phyloP scores from a whole-genome alignment of 768 basidiomycete genomes.

The Pleurotus tuber-regium region DNA sequence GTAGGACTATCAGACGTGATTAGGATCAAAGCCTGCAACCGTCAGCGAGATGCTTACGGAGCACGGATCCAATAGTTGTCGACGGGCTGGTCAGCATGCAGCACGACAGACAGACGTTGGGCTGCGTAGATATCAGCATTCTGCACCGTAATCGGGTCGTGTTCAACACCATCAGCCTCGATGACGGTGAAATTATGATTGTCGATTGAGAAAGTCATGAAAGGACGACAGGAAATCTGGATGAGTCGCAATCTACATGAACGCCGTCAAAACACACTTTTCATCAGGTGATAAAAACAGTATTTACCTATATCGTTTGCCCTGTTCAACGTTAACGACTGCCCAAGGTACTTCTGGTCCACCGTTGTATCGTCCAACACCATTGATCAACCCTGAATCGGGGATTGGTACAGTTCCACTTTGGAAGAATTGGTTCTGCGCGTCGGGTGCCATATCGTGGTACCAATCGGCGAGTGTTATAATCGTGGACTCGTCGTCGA shows the following conservation, averaged over 20 bases:
- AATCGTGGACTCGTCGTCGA: conserved; percentile 35
- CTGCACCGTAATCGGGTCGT: conserved; percentile 36
- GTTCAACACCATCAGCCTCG: conserved; percentile 38
- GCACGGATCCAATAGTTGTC: conserved; percentile 44
- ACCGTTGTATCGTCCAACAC: conserved; percentile 34
- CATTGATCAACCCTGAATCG: conserved; percentile 47
- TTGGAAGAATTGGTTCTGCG: conserved; percentile 28
- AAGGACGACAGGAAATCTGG: conserved; percentile 41
- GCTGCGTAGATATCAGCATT: conserved; percentile 40
- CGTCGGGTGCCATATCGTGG: conserved; percentile 34
- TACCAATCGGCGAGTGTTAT: conserved; percentile 35
- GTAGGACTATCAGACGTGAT: conserved; percentile 14
- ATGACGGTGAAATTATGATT: conserved; percentile 35
- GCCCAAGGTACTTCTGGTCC: conserved; percentile 37
- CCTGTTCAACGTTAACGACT: conserved; percentile 38
- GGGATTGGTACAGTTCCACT: conserved; percentile 28
- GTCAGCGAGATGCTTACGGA: conserved; percentile 16
- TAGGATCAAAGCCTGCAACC: too few relatives aligned
- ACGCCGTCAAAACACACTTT: conserved; percentile 32
- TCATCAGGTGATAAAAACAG: neutral
- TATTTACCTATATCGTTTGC: conserved; percentile 40
- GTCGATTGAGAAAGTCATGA: conserved; percentile 35
- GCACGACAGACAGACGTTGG: conserved; percentile 34
- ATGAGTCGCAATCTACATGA: conserved; percentile 45
- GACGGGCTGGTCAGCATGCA: conserved; percentile 39